Conservation (phyloP, 192 early-diverging fungal genomes). For the Coemansia aciculifera region DNA sequence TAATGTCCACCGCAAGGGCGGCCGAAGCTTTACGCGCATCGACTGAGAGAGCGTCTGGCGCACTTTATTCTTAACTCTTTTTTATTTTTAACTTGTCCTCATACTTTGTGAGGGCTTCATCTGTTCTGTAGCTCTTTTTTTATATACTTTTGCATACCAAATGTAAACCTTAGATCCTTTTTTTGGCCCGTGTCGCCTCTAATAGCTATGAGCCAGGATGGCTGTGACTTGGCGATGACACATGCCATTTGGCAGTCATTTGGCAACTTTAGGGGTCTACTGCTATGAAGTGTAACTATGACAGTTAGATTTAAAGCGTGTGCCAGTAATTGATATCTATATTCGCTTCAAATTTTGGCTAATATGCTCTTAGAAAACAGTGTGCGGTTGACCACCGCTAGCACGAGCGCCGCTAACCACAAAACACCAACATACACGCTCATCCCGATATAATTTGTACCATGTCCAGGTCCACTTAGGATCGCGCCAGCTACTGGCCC, state of each 20-base stretch:
- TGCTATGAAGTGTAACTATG: neutral
- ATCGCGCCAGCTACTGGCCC: constrained; percentile 39
- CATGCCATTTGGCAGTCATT: no score
- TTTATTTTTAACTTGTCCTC: constrained; percentile 12
- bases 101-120: constrained; percentile 3
- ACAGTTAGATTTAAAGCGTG: neutral
- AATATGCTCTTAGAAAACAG: constrained; percentile 24
- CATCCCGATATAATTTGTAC: constrained; percentile 33
- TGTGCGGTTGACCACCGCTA: constrained; percentile 28
- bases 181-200: neutral
- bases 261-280: neutral
- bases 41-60: constrained; percentile 16
- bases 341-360: neutral
- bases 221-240: neutral
- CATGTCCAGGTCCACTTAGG: constrained; percentile 33
- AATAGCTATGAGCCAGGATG: neutral
- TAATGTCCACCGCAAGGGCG: constrained; percentile 72
- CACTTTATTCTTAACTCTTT: constrained; percentile 5
- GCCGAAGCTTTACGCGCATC: constrained; percentile 73
- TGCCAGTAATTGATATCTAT: neutral
- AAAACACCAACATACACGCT: constrained; percentile 42
- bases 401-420: constrained; percentile 27
- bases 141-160: constrained; percentile 12
- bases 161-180: constrained; percentile 5
- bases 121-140: constrained; percentile 4